Evolutionary conservation across 305 asterid species (phyloP).

Genomic region (Fraxinus greggii): DNA sequence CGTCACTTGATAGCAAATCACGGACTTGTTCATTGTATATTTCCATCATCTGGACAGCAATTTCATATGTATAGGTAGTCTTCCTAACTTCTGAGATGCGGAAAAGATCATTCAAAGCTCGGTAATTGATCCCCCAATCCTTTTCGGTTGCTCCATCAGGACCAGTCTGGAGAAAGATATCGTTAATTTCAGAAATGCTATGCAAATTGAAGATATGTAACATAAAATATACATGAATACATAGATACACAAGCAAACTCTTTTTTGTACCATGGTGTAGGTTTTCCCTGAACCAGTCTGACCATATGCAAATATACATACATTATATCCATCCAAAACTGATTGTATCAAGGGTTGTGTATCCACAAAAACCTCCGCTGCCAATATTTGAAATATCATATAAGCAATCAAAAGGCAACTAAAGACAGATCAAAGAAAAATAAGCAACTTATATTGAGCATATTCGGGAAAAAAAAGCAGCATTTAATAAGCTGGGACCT

Average conservation of each 20-base stretch:
- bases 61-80: constrained; percentile 51
- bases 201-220: neutral
- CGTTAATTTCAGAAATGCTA: constrained; percentile 22
- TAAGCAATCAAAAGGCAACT: constrained; percentile 4
- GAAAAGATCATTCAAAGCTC: constrained; percentile 73
- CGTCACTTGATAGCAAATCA: constrained; percentile 61
- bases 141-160: constrained; percentile 70
- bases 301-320: constrained; percentile 92
- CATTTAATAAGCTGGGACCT: neutral
- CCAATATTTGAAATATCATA: constrained; percentile 20
- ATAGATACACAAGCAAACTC: neutral
- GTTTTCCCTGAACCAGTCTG: constrained; percentile 98
- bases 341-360: constrained; percentile 81
- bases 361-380: constrained; percentile 83
- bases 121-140: constrained; percentile 78
- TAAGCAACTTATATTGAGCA: neutral
- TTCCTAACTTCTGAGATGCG: constrained; percentile 53
- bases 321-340: constrained; percentile 87
- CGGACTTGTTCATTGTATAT: constrained; percentile 85
- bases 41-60: constrained; percentile 77
- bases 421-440: neutral
- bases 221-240: neutral
- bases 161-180: constrained; percentile 48
- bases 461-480: neutral
- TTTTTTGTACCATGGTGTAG: constrained; percentile 71